Evolutionary conservation across 257 asterid genomes (phyloP).

Genomic region (Solanum bukasovii): DNA sequence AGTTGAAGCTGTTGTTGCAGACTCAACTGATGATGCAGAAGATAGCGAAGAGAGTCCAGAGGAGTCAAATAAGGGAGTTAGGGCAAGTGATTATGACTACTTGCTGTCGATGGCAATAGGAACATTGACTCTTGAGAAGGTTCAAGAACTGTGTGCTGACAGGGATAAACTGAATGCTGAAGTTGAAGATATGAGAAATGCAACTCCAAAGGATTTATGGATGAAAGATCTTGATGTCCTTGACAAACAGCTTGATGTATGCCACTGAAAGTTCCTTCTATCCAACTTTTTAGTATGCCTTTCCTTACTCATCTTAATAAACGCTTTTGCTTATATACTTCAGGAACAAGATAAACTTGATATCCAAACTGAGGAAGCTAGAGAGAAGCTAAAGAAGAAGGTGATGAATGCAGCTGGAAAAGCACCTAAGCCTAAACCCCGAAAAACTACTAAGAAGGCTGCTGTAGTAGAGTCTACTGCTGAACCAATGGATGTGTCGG

Average conservation of each 20-base stretch:
- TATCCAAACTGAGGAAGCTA: conserved; percentile 22
- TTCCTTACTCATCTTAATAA: not conserved
- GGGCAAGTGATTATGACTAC: conserved; percentile 82
- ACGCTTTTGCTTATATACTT: not conserved
- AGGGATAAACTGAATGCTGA: conserved; percentile 50
- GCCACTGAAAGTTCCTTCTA: not conserved
- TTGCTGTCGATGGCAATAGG: conserved; percentile 78
- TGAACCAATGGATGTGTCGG: conserved; percentile 51
- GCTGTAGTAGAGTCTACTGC: conserved; percentile 31
- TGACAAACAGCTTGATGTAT: conserved; percentile 57
- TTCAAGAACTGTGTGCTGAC: conserved; percentile 60
- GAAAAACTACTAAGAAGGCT: conserved; percentile 34
- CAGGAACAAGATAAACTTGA: conserved; percentile 52
- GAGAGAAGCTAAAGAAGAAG: conserved; percentile 20
- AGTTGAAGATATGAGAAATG: conserved; percentile 55
- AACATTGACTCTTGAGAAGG: conserved; percentile 68
- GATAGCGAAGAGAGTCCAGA: conserved; percentile 53
- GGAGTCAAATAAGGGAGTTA: conserved; percentile 30
- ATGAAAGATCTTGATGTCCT: conserved; percentile 66
- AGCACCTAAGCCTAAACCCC: conserved; percentile 12
- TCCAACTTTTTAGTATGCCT: not conserved
- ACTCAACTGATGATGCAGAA: conserved; percentile 48
- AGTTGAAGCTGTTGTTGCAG: conserved; percentile 67
- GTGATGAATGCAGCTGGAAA: conserved; percentile 20
- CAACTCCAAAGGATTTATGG: conserved; percentile 70